These are phyloP conservation scores for Arachis hypogaea DNA, from an alignment of 306 rosid genomes.

Conservation along the genomic window DNA sequence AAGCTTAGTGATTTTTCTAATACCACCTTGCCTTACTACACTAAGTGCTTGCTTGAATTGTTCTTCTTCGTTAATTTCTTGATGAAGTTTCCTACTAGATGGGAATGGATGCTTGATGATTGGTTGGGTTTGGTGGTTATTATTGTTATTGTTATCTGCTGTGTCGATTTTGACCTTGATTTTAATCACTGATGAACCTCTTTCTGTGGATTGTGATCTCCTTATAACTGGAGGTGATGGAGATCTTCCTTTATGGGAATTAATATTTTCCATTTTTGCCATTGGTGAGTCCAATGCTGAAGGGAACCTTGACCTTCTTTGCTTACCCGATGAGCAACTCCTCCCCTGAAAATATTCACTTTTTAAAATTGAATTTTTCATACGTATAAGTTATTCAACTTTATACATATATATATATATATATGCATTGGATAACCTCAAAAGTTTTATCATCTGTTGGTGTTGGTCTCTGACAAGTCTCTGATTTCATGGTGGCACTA, in stretches of 20 bases:
- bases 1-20: slow-evolving; percentile 61
- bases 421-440: slow-evolving; percentile 53
- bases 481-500: slow-evolving; percentile 54
- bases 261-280: slow-evolving; percentile 58
- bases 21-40: slow-evolving; percentile 68
- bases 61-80: slow-evolving; percentile 72
- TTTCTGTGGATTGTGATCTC: slow-evolving; percentile 85
- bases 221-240: slow-evolving; percentile 89
- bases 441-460: slow-evolving; percentile 57
- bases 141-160: slow-evolving; percentile 41
- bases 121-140: slow-evolving; percentile 45
- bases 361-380: too few species aligned
- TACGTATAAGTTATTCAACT: too few species aligned
- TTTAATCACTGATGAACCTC: slow-evolving; percentile 76
- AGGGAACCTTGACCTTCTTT: slow-evolving; percentile 86
- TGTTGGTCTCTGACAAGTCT: slow-evolving; percentile 50
- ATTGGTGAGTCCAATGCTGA: slow-evolving; percentile 62
- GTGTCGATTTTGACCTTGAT: slow-evolving; percentile 64
- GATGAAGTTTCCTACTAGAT: slow-evolving; percentile 61
- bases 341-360: slow-evolving; percentile 60
- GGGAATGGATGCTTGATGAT: slow-evolving; percentile 69
- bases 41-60: slow-evolving; percentile 78
- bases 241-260: slow-evolving; percentile 63
- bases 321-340: slow-evolving; percentile 97
- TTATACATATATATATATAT: not conserved